A percentile compares a stretch with the other conserved stretches of the same genome.
These are phyloP conservation scores for Lasiodiplodia sp. DNA, from an alignment of 2,329 filamentous ascomycete species.

Conservation along the genomic window DNA sequence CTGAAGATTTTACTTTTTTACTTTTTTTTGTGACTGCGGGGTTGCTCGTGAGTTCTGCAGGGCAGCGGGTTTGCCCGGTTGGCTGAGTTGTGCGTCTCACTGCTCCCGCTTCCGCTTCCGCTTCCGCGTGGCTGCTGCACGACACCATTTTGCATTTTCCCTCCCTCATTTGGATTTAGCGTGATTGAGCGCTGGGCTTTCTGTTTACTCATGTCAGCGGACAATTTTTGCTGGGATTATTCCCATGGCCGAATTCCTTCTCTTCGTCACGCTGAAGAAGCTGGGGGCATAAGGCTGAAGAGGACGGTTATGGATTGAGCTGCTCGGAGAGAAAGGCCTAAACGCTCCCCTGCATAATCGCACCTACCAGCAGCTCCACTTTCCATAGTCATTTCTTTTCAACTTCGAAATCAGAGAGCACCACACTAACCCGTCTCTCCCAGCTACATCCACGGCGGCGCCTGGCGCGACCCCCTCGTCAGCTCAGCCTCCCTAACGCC, in stretches of 20 bases:
- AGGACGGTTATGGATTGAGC: no score
- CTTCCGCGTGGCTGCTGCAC: conserved; percentile 1
- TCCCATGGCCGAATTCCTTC: no score
- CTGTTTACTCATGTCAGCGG: no score
- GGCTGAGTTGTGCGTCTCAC: neutral
- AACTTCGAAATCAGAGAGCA: neutral
- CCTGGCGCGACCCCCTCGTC: conserved; percentile 58
- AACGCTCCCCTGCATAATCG: no score
- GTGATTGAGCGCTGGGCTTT: no score
- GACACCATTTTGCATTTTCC: neutral
- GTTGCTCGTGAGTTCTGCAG: neutral
- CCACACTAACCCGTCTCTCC: neutral
- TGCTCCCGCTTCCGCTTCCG: conserved; percentile 13
- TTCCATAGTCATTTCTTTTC: no score
- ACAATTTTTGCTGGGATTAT: no score
- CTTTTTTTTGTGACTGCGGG: neutral
- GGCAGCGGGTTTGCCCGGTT: neutral
- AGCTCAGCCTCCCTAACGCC: conserved; percentile 44
- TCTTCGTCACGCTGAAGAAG: no score
- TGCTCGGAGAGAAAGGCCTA: no score
- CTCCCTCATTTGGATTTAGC: no score
- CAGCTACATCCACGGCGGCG: conserved; percentile 59
- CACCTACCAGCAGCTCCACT: no score
- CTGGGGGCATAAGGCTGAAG: no score
- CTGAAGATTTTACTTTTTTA: neutral